A percentile compares a stretch with the other conserved stretches of the same genome.
Conservation (phyloP, 73 alveolate genomes). For the Paramecium octaurelia region DNA sequence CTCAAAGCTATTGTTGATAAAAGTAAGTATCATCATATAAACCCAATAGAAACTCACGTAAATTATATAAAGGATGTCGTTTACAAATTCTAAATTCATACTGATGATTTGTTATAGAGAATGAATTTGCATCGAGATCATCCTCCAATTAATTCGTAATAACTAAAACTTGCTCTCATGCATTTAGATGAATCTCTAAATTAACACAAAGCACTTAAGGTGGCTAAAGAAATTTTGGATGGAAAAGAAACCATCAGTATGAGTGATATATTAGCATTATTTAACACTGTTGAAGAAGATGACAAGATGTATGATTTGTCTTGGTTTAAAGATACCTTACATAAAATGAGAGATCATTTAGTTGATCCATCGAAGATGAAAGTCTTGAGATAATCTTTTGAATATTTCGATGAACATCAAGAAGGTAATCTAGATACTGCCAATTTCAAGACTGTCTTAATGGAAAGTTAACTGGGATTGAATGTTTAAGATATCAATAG, state of each 20-base stretch:
- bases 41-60: slow-evolving; percentile 46
- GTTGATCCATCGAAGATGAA: slow-evolving; percentile 37
- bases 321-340: slow-evolving; percentile 57
- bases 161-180: slow-evolving; percentile 52
- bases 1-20: slow-evolving; percentile 36
- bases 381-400: slow-evolving; percentile 24
- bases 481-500: slow-evolving; percentile 58
- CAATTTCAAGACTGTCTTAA: slow-evolving; percentile 53
- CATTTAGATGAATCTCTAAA: slow-evolving; percentile 55
- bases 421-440: slow-evolving; percentile 64
- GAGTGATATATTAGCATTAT: slow-evolving; percentile 45
- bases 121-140: slow-evolving; percentile 55
- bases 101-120: slow-evolving; percentile 56
- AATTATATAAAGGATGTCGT: slow-evolving; percentile 62
- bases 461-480: slow-evolving; percentile 52
- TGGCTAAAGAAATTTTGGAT: slow-evolving; percentile 52
- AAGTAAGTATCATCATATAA: neutral
- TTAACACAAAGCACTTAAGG: slow-evolving; percentile 32
- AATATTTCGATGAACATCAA: slow-evolving; percentile 60
- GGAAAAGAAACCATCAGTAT: slow-evolving; percentile 48
- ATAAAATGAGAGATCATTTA: slow-evolving; percentile 46
- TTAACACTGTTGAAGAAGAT: slow-evolving; percentile 59
- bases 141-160: slow-evolving; percentile 19
- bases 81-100: slow-evolving; percentile 53
- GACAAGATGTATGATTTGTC: slow-evolving; percentile 51